phyloP scores from a whole-genome alignment of 306 rosid species.

The Astragalus glycyphyllos region DNA sequence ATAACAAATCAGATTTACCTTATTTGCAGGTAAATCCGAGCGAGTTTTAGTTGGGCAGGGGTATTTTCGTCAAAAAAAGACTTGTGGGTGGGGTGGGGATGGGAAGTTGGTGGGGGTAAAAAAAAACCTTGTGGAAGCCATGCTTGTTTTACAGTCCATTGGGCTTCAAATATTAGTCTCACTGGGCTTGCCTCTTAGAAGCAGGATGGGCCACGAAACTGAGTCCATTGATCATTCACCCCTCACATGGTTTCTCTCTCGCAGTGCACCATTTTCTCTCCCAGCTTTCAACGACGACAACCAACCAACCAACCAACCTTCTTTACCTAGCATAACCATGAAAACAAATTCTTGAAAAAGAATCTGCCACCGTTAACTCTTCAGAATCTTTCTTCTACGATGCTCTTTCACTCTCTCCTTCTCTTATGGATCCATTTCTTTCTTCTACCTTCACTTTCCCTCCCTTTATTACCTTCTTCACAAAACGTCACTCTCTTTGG shows the following conservation, averaged over 20 bases:
- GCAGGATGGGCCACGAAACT: neutral
- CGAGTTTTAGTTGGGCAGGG: too few relatives aligned
- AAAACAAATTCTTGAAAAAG: constrained; percentile 30
- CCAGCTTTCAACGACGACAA: neutral
- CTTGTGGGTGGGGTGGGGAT: too few relatives aligned
- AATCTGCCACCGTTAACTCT: neutral
- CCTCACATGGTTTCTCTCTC: neutral
- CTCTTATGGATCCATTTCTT: constrained; percentile 42
- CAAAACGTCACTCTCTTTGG: constrained; percentile 72
- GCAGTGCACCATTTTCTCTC: neutral
- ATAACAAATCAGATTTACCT: too few relatives aligned
- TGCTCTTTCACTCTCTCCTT: constrained; percentile 34
- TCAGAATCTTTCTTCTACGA: constrained; percentile 33
- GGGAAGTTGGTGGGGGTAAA: too few relatives aligned
- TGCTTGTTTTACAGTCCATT: too few relatives aligned
- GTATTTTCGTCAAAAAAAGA: too few relatives aligned
- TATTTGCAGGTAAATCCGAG: too few relatives aligned
- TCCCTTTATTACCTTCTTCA: constrained; percentile 45
- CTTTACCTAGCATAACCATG: neutral
- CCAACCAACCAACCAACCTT: too few relatives aligned
- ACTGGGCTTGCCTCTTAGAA: neutral
- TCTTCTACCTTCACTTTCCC: constrained; percentile 36
- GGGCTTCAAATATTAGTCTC: too few relatives aligned
- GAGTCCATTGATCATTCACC: neutral
- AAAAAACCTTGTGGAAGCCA: too few relatives aligned